phyloP scores from a whole-genome alignment of 2,329 filamentous ascomycete species.

The Myriosclerotinia curreyana region DNA sequence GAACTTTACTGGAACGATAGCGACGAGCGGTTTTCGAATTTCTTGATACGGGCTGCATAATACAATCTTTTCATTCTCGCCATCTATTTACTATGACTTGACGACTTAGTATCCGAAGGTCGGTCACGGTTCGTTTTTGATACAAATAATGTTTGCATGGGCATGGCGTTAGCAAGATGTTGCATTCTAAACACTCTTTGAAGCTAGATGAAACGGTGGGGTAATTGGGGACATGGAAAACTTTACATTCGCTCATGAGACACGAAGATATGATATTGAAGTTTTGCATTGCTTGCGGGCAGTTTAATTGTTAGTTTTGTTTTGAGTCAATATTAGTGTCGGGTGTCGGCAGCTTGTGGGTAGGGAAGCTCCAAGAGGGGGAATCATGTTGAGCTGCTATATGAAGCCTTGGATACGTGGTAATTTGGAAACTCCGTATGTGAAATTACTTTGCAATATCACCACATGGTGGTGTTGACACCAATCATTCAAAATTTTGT shows the following conservation, averaged over 20 bases:
- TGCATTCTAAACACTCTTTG: background rate
- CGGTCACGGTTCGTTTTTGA: background rate
- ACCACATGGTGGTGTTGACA: no score
- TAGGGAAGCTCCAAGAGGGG: background rate
- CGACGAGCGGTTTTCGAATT: conserved; percentile 18
- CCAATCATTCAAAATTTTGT: no score
- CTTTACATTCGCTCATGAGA: conserved; percentile 7
- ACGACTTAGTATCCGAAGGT: background rate
- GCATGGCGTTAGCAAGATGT: background rate
- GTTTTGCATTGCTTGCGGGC: background rate
- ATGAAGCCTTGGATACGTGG: no score
- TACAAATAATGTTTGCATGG: background rate
- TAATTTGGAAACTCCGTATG: no score
- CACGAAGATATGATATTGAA: background rate
- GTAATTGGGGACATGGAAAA: background rate
- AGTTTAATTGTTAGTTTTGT: background rate
- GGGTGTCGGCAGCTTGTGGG: background rate
- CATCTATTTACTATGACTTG: background rate
- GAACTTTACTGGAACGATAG: conserved; percentile 12
- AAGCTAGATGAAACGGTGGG: background rate
- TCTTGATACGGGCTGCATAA: background rate
- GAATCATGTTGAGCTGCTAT: background rate
- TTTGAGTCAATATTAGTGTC: background rate
- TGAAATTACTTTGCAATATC: no score
- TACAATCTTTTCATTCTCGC: background rate